A percentile compares a stretch with the other conserved stretches of the same genome.
phyloP scores from a whole-genome alignment of 345 rosid species.

The Lepidium sativum region DNA sequence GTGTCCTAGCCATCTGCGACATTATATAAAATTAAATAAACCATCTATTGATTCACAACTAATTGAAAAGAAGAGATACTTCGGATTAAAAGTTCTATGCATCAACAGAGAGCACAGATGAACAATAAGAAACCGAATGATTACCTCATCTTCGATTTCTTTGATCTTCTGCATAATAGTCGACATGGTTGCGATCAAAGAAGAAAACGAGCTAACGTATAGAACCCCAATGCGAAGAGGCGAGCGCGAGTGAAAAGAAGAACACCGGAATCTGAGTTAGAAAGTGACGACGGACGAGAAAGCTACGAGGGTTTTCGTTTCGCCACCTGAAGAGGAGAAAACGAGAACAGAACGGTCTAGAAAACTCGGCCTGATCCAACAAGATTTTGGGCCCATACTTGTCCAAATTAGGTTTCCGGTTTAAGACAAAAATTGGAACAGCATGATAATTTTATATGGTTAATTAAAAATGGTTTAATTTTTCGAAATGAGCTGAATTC shows the following conservation, averaged over 20 bases:
- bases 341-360: not conserved
- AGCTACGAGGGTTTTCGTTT: conserved; percentile 17
- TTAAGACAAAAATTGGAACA: not conserved
- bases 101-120: not conserved
- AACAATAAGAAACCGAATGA: not conserved
- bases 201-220: not conserved
- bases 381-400: not conserved
- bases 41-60: not conserved
- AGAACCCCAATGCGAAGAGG: not conserved
- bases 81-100: not conserved
- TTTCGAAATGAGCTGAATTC: not conserved
- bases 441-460: not conserved
- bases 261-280: conserved; percentile 2
- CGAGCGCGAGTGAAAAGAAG: not conserved
- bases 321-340: not conserved
- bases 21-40: not conserved
- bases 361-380: conserved; percentile 12
- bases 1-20: conserved; percentile 89
- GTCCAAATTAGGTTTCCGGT: conserved; percentile 2
- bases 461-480: not conserved
- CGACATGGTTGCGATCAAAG: conserved; percentile 39
- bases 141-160: conserved; percentile 88
- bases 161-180: conserved; percentile 87
- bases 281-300: conserved; percentile 16
- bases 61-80: not conserved